These are phyloP conservation scores for Scutellaria galericulata DNA, from an alignment of 257 asterid species.

Conservation along the genomic window DNA sequence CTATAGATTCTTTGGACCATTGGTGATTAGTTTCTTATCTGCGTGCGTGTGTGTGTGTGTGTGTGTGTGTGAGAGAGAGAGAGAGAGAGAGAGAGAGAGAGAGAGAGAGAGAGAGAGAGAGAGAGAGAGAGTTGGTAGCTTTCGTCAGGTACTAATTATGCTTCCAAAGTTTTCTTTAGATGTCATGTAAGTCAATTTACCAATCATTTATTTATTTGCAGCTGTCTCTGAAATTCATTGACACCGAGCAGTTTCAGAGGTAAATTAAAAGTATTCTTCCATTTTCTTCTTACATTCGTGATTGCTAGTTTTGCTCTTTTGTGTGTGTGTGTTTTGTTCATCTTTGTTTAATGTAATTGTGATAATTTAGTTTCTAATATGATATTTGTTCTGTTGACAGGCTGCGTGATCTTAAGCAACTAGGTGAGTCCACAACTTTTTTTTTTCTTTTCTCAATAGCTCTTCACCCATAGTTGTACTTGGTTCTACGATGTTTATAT, in stretches of 20 bases:
- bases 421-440: constrained; percentile 56
- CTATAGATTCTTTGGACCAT: not conserved
- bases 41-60: too few relatives aligned
- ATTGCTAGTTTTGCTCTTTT: not conserved
- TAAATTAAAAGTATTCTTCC: constrained; percentile 29
- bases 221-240: constrained; percentile 75
- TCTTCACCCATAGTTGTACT: constrained; percentile 4
- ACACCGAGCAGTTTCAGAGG: constrained; percentile 98
- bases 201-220: constrained; percentile 43
- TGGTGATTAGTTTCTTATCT: not conserved
- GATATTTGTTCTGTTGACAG: constrained; percentile 50
- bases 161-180: constrained; percentile 25
- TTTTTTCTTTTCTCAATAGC: constrained; percentile 3
- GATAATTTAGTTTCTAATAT: constrained; percentile 34
- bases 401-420: constrained; percentile 96
- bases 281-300: constrained; percentile 10
- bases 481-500: constrained; percentile 9
- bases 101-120: too few relatives aligned
- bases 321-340: constrained; percentile 5
- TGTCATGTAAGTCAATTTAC: constrained; percentile 28
- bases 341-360: constrained; percentile 26
- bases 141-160: not conserved
- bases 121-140: too few relatives aligned
- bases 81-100: too few relatives aligned
- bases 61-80: too few relatives aligned